phyloP scores from a whole-genome alignment of 2,329 filamentous ascomycete species.

The Gaeumannomyces tritici region DNA sequence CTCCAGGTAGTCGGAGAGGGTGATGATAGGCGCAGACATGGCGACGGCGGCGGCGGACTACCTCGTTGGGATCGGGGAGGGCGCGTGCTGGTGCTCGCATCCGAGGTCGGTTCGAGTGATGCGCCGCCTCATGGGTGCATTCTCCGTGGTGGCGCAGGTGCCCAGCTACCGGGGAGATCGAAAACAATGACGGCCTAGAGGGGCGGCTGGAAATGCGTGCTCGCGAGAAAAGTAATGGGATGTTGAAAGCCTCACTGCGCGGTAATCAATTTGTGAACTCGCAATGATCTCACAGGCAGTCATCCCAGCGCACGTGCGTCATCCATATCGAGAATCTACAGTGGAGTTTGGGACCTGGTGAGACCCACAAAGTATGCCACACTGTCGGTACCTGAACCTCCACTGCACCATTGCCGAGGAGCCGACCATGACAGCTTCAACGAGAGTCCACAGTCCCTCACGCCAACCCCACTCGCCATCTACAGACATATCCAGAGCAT shows the following conservation, averaged over 20 bases:
- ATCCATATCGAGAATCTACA: neutral
- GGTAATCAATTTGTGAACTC: too few relatives aligned
- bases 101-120: neutral
- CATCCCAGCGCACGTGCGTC: neutral
- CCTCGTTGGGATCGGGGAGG: neutral
- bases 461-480: too few relatives aligned
- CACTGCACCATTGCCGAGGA: neutral
- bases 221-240: neutral
- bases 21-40: constrained; percentile 22
- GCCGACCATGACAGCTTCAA: neutral
- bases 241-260: too few relatives aligned
- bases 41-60: neutral
- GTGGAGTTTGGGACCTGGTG: neutral
- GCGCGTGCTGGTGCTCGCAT: neutral
- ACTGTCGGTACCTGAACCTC: neutral
- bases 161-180: neutral
- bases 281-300: too few relatives aligned
- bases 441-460: too few relatives aligned
- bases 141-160: neutral
- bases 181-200: neutral
- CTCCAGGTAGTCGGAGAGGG: constrained; percentile 85
- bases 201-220: neutral
- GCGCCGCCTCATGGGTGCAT: neutral
- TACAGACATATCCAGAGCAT: neutral
- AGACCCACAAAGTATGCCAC: neutral